Evolutionary conservation across 352 stramenopile species (phyloP), one percentile per base, ranked within the genome.

Genomic region (Globisporangium solare): DNA sequence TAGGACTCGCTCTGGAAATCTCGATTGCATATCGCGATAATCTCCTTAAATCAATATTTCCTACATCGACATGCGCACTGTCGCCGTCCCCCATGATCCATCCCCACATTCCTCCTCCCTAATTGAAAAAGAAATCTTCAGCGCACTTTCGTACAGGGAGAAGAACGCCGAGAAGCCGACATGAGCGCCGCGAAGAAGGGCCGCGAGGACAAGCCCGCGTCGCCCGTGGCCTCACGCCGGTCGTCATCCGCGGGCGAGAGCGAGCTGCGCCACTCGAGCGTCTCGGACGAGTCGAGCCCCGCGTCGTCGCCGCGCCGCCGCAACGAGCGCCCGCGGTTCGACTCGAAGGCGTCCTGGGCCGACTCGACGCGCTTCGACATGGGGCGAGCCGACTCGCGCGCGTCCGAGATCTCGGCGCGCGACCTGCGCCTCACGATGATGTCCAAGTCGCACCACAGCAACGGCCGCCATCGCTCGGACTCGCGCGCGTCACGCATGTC

Each of bases 311-410:
- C 81, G 22, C 71, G 58, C 20, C 66, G 70, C 13, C 67, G 72
- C 3, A 63, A 73, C 37, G 56, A 83, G 17, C 79, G 83, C 1
- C 81, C 79, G 52, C 71, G 84, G 20, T 94, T 94, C 62, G 84
- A 94, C 61, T 94, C 84, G 27, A 79, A 79, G 24, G 84, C 78
- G 18, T 94, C 84, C 46, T 94, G 82, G 80, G 82, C 82, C 11
- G 84, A 94, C 56, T 94, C 84, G 43, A 94, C 84, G 63, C 79
- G 84, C 22, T 91, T 94, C 45, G 84, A 94, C 65, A 88, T 92
- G 79, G 81, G 81, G 4, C 75, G 84, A 27, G 79, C 75, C 6
- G 84, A 94, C 62, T 92, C 82, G 48, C 82, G 83, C 32, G 80
- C 82, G 12, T 94, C 84, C 12, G 77, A 90, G 24, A 61, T 94